phyloP scores from a whole-genome alignment of 495 filamentous ascomycete genomes.

The Podospora pseudopauciseta region DNA sequence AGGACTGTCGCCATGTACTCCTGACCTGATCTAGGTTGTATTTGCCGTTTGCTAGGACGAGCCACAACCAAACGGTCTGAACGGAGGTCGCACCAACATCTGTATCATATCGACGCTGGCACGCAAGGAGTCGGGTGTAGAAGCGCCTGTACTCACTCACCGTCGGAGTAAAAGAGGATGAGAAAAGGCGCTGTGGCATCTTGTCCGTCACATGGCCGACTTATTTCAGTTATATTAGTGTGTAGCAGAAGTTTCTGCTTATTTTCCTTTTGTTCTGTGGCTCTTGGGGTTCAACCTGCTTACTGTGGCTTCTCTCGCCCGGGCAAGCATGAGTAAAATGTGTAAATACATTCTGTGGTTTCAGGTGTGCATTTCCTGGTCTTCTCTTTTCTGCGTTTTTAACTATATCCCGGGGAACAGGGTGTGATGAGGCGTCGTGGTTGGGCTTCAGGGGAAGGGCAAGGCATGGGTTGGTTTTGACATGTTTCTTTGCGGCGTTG shows the following conservation, averaged over 20 bases:
- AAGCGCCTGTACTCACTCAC: not conserved
- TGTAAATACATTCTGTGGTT: not conserved
- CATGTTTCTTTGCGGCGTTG: not conserved
- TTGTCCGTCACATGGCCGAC: not conserved
- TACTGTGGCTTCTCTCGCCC: not conserved
- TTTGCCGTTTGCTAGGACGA: constrained; percentile 4
- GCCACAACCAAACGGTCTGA: not conserved
- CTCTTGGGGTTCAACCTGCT: not conserved
- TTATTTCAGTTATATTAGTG: not conserved
- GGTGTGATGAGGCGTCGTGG: not conserved
- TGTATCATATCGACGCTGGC: not conserved
- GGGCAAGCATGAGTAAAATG: not conserved
- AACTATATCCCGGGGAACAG: not conserved
- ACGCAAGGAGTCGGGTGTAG: not conserved
- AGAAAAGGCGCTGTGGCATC: not conserved
- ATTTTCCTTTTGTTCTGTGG: not conserved
- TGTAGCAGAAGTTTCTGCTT: not conserved
- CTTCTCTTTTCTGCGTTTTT: not conserved
- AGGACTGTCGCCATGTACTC: not conserved
- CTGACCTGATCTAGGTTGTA: not conserved
- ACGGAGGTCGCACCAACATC: not conserved
- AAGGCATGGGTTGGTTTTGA: not conserved
- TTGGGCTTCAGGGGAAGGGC: not conserved
- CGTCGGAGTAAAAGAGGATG: not conserved
- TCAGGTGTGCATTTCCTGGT: not conserved